Base-by-base conservation (phyloP, 495 filamentous ascomycete genomes). In the Penicillium odoratum region DNA sequence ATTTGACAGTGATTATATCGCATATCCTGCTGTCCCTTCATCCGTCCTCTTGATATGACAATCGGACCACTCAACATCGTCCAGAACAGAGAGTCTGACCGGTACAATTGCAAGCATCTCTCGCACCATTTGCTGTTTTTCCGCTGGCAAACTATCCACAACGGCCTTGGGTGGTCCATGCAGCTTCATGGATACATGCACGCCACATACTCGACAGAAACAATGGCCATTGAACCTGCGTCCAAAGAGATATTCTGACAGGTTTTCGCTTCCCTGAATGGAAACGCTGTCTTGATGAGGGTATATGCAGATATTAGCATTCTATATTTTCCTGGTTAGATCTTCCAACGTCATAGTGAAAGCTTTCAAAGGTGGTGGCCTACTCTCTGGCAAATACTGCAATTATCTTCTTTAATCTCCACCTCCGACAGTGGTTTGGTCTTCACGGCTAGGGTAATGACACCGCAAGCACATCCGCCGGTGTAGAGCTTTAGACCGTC, bases 211-310 rank as follows among this genome's bases (percentile, higher is more conserved):
- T 21, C 42, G 42, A 25, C 42, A 45, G n/a, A 45, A 45, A 25
- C 42, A 45, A 45, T 45, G 42, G 42, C 42, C 42, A 45, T 45
- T 45, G n/a, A 45, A 45, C n/a, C 21, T 45, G 42, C 42, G 42
- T 5, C 8, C 9, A 25, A 45, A 45, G 42, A 45, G 42, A n/a
- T 45, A 45, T 45, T 45, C 42, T 21, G 42, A 21, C 5, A 8
- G 8, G 21, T 45, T 45, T 25, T 45, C 42, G 7, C 5, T 4
- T 45, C 42, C 42, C 2, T 45, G 42, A 21, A 45, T 18, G 16
- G 42, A 45, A 16, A 45, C 42, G 8, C n/a, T 45, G 42, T 45
- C 42, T 18, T 16, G 42, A 16, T 45, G 42, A 21, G 42, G 16
- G 42, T 45, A 45, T 3, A 45, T 25, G 42, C 21, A 45, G 16